Conservation (phyloP, 257 asterid species). For the Jaltomata sinuosa region DNA sequence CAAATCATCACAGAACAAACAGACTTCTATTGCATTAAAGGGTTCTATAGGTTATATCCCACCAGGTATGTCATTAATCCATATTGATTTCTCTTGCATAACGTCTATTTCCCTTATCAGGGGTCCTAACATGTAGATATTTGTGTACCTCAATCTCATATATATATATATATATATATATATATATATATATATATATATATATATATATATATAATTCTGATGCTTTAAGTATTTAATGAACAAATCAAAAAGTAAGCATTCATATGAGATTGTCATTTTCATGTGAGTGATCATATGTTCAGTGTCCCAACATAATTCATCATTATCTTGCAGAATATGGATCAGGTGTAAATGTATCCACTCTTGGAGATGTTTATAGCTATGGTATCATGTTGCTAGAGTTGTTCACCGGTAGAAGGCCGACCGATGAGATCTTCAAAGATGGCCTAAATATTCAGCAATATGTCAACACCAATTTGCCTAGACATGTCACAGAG, state of each 20-base stretch:
- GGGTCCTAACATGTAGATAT: not conserved
- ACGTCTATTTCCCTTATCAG: not conserved
- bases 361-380: conserved; percentile 37
- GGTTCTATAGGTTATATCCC: conserved; percentile 22
- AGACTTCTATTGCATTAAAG: conserved; percentile 10
- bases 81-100: not conserved
- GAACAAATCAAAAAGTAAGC: not conserved
- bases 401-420: conserved; percentile 35
- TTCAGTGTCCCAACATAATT: not conserved
- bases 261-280: not conserved
- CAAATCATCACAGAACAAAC: not conserved
- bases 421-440: conserved; percentile 31
- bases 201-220: not conserved
- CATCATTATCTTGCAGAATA: conserved; percentile 25
- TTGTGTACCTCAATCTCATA: not conserved
- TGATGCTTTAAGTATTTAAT: not conserved
- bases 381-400: conserved; percentile 43
- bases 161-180: too few species aligned
- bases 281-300: not conserved
- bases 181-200: too few species aligned
- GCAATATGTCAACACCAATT: conserved; percentile 19
- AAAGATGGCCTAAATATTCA: conserved; percentile 29
- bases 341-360: conserved; percentile 29
- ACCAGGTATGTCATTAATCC: conserved; percentile 7
- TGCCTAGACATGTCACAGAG: conserved; percentile 11